Evolutionary conservation across 805 yeast genomes (phyloP), one percentile per base, ranked within the genome.

Genomic region (Metschnikowia lunata): DNA sequence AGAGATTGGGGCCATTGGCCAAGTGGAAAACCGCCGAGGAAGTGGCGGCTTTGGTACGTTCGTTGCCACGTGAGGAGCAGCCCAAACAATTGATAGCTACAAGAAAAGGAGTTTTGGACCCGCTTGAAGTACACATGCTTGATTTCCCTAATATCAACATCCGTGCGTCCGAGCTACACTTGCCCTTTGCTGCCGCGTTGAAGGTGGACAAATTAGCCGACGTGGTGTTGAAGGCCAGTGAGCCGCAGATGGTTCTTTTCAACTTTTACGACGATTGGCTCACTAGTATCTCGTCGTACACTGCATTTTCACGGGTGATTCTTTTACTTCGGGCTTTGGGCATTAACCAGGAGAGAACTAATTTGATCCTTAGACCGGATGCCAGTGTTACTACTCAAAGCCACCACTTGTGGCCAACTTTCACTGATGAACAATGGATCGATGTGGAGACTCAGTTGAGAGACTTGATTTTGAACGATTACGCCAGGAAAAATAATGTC

Each of bases 1-100:
- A 88, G 58, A 83, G 97, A 56, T 74, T 91, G 48, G 84, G 93
- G 27, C 97, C 93, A 59, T 68, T 93, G 51, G 90, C 98, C 1
- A 93, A 93, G 61, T 93, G 99, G 99, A 93, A 91, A 62, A 83
- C 98, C 1, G 98, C 99, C 0, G 99, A 93, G 65, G 98, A 91
- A 63, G 95, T 88, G 18, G 91, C 97, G 12, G 95, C 96, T 0
- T 69, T 93, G 51, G 77, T 93, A 14, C 75, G 97, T 35, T 87
- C 97, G 0, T 67, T 93, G 42, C 97, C 97, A 0, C 75, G 80
- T 43, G 97, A 91, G 57, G 97, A 93, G 64, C 97, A 89, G 57
- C 99, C 99, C 2, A 85, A 85, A 57, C 96, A 90, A 63, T 69
- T 93, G 47, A 85, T 93, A 59, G 90, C 88, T 8, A 86, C 97